A percentile compares a stretch with the other conserved stretches of the same genome.
These are phyloP conservation scores for Hemileccinum rubropunctum DNA, from an alignment of 768 basidiomycete genomes.

Conservation along the genomic window DNA sequence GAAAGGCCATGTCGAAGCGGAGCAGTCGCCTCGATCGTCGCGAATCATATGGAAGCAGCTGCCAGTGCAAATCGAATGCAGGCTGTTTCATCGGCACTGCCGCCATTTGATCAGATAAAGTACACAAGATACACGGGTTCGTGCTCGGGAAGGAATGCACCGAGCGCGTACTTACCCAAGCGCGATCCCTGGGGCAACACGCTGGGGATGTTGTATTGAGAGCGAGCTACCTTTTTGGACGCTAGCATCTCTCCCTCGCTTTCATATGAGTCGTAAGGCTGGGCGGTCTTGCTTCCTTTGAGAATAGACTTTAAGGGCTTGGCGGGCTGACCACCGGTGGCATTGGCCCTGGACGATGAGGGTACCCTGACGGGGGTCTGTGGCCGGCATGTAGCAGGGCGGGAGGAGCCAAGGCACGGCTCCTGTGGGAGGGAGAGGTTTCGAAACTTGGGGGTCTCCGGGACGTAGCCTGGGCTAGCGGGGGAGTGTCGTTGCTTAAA, in stretches of 20 bases:
- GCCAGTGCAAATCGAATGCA: constrained; percentile 46
- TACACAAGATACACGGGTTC: constrained; percentile 14
- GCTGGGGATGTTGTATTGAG: constrained; percentile 21
- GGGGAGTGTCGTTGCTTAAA: constrained; percentile 17
- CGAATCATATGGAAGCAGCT: constrained; percentile 40
- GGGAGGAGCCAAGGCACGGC: constrained; percentile 4
- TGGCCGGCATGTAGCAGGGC: constrained; percentile 16
- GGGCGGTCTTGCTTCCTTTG: constrained; percentile 22
- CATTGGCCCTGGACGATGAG: constrained; percentile 18
- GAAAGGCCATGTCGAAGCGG: constrained; percentile 51
- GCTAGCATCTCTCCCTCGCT: constrained; percentile 29
- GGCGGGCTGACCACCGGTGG: constrained; percentile 21
- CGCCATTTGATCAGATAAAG: constrained; percentile 29
- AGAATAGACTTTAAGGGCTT: constrained; percentile 29
- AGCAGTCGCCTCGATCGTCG: constrained; percentile 36
- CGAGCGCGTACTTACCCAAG: constrained; percentile 21
- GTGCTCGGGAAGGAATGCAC: constrained; percentile 1
- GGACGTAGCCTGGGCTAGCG: constrained; percentile 14
- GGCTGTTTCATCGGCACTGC: constrained; percentile 40
- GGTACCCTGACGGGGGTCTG: constrained; percentile 17
- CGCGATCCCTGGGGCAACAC: constrained; percentile 23
- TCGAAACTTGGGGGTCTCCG: constrained; percentile 20
- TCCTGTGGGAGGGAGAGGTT: constrained; percentile 22
- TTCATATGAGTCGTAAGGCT: constrained; percentile 24
- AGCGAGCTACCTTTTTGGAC: constrained; percentile 20